phyloP scores from a whole-genome alignment of 1,139 yeast species.

The Nakaseomyces sp. region DNA sequence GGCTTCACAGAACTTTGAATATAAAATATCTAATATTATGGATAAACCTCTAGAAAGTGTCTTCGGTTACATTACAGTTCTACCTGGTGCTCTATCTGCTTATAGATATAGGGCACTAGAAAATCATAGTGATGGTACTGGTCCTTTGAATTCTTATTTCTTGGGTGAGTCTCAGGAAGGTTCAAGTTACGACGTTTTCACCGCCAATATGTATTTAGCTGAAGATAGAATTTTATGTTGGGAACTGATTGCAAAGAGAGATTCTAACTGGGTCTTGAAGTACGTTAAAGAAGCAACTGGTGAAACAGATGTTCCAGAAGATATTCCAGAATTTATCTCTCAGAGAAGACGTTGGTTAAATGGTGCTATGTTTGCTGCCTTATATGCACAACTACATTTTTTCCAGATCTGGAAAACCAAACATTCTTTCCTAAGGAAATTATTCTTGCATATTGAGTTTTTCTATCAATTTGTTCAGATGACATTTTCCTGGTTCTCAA shows the following conservation, averaged over 20 bases:
- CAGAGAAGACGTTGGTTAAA: slow-evolving; percentile 98
- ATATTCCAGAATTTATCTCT: slow-evolving; percentile 79
- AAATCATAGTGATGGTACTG: slow-evolving; percentile 84
- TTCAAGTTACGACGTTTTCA: slow-evolving; percentile 67
- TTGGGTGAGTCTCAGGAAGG: slow-evolving; percentile 69
- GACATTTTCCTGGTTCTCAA: slow-evolving; percentile 79
- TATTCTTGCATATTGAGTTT: slow-evolving; percentile 76
- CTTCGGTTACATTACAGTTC: slow-evolving; percentile 86
- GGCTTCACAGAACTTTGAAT: slow-evolving; percentile 94
- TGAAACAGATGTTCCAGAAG: slow-evolving; percentile 95
- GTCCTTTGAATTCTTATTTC: slow-evolving; percentile 81
- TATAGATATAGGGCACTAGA: slow-evolving; percentile 82
- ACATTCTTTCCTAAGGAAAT: slow-evolving; percentile 67
- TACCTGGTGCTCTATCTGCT: slow-evolving; percentile 95
- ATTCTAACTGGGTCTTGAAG: slow-evolving; percentile 85
- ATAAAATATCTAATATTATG: slow-evolving; percentile 88
- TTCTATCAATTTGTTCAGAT: slow-evolving; percentile 68
- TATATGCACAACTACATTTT: slow-evolving; percentile 75
- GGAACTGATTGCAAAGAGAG: slow-evolving; percentile 86
- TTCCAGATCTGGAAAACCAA: slow-evolving; percentile 78
- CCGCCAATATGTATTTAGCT: slow-evolving; percentile 95
- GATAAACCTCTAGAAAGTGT: slow-evolving; percentile 92
- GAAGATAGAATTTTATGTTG: slow-evolving; percentile 96
- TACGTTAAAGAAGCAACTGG: slow-evolving; percentile 92
- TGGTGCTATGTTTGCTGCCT: slow-evolving; percentile 95